Conservation (phyloP, 176 grass and related monocot species). For the Pontederia paniculata region DNA sequence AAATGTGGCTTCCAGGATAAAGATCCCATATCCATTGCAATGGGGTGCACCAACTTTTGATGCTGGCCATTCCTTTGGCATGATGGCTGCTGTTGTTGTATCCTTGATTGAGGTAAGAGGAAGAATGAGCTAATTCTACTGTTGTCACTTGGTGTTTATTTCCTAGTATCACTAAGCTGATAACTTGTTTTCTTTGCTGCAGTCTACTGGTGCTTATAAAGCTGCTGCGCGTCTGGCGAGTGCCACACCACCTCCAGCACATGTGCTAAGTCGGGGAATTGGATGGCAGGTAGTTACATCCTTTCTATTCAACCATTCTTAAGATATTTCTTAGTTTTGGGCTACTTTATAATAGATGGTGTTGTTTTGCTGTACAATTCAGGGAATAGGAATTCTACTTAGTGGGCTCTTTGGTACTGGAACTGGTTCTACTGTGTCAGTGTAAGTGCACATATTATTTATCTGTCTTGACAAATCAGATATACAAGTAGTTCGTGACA, state of each 20-base stretch:
- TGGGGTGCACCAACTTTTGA: slow-evolving; percentile 94
- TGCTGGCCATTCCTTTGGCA: slow-evolving; percentile 89
- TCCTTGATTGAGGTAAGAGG: slow-evolving; percentile 69
- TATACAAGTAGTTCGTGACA: no score
- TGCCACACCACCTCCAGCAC: slow-evolving; percentile 84
- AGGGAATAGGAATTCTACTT: slow-evolving; percentile 19
- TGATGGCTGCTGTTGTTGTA: slow-evolving; percentile 90
- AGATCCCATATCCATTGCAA: slow-evolving; percentile 83
- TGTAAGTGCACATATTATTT: slow-evolving; percentile 2
- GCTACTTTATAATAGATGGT: background rate
- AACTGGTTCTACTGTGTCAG: slow-evolving; percentile 6
- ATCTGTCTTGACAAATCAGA: background rate
- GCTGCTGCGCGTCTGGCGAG: slow-evolving; percentile 84
- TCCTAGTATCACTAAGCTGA: slow-evolving; percentile 1
- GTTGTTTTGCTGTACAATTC: background rate
- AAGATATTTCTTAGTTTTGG: slow-evolving; percentile 1
- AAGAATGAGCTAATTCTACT: no score
- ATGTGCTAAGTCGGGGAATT: slow-evolving; percentile 91
- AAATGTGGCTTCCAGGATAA: slow-evolving; percentile 45
- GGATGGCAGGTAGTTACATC: slow-evolving; percentile 67
- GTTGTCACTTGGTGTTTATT: no score
- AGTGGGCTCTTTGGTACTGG: slow-evolving; percentile 4
- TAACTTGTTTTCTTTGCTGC: slow-evolving; percentile 8
- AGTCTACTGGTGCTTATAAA: slow-evolving; percentile 93
- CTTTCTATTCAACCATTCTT: slow-evolving; percentile 2